Percentiles rank a stretch among this genome's conserved stretches.
These are phyloP conservation scores for Aspergillus pseudotamarii DNA, from an alignment of 2,329 filamentous ascomycete species.

Conservation along the genomic window DNA sequence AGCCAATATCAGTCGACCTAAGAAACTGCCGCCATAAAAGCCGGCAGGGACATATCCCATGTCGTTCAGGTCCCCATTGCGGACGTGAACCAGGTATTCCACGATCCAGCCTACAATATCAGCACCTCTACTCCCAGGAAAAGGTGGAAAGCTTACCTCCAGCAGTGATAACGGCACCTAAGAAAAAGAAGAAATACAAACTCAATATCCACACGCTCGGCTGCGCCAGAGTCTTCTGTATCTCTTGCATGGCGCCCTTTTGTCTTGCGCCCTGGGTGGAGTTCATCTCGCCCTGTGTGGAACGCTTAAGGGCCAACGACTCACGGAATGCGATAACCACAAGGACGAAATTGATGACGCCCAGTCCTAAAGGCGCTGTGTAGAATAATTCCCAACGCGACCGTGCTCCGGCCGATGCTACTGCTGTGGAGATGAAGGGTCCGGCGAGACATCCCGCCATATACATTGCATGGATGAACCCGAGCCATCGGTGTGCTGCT, in stretches of 20 bases:
- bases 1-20: conserved; percentile 60
- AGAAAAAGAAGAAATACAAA: conserved; percentile 66
- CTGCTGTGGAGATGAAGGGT: conserved; percentile 57
- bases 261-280: neutral
- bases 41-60: conserved; percentile 67
- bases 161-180: conserved; percentile 60
- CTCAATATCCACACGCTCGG: conserved; percentile 59
- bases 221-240: conserved; percentile 25
- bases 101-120: conserved; percentile 62
- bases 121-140: neutral
- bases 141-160: conserved; percentile 29
- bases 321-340: conserved; percentile 57
- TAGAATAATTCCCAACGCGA: conserved; percentile 61
- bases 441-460: conserved; percentile 58
- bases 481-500: conserved; percentile 62
- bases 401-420: conserved; percentile 46
- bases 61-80: conserved; percentile 57
- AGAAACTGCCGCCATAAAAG: conserved; percentile 60
- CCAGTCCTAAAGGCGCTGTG: conserved; percentile 56
- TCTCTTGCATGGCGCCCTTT: conserved; percentile 24
- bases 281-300: neutral
- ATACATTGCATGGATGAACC: conserved; percentile 67
- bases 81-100: conserved; percentile 64
- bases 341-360: conserved; percentile 53
- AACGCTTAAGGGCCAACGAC: conserved; percentile 11